Base-by-base conservation (phyloP, 192 early-diverging fungal genomes). In the Dimargaris xerosporica region DNA sequence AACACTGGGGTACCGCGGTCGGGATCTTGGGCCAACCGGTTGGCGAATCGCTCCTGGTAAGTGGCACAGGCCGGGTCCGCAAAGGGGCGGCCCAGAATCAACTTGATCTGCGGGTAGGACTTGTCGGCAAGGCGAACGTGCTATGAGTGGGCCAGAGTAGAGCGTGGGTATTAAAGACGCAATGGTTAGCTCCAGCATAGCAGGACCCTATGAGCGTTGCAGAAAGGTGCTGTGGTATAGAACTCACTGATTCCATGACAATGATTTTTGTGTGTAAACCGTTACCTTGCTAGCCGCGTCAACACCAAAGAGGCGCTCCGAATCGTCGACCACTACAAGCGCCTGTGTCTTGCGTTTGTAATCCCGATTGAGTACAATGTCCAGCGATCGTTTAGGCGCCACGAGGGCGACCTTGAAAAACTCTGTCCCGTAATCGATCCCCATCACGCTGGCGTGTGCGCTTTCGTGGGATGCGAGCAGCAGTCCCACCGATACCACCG, bases 321-420 rank as follows among this genome's bases (percentile, higher is more conserved):
- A 65, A 39, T 83, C 88, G 64, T 88, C 84, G 48, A 97, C 73
- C 5, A 83, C 83, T 16, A 97, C 82, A 0, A 89, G 77, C 0
- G 92, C 77, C 31, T 84, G 80, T 1, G 96, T 97, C 75, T 99
- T 94, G 29, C 96, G 76, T 70, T 96, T 97, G 43, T 91, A 91
- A 64, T 95, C 96, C 44, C 85, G 76, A 73, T 99, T 99, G 61
- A 99, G 82, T 7, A 94, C 96, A 63, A 96, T 83, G 64, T 99
- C 96, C 21, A 96, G 73, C 15, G 89, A 83, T 17, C 85, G 83
- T 21, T 91, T 92, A 12, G 93, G 81, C 64, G 92, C 93, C 63
- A 96, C 88, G 31, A 99, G 72, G 11, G 87, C 89, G 39, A 95
- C 87, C 64, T 96, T 97, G 75, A 96, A 91, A 93, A 93, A 99